phyloP scores from a whole-genome alignment of 139 green algal species.

The Micractinium conductrix region DNA sequence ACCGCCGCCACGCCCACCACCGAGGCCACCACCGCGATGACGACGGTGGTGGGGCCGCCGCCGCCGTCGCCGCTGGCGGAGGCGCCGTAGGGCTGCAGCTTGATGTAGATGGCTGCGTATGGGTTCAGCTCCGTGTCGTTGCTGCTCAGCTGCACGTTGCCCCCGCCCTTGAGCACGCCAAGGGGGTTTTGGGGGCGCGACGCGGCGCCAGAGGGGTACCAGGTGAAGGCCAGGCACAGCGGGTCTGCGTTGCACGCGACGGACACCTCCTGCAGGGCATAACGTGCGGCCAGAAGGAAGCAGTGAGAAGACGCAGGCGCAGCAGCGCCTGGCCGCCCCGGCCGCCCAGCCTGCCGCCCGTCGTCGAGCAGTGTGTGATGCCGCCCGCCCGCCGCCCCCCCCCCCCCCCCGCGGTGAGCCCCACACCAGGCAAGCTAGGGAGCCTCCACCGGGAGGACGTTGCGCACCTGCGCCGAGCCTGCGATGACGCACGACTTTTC shows the following conservation, averaged over 20 bases:
- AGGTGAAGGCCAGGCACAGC: slow-evolving; percentile 36
- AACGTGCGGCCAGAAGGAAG: too few relatives aligned
- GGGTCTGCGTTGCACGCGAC: slow-evolving; percentile 20
- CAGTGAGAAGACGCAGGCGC: too few relatives aligned
- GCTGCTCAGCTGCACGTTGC: not conserved
- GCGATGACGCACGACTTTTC: not conserved
- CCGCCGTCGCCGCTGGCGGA: not conserved
- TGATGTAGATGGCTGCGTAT: slow-evolving; percentile 36
- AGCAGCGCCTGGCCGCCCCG: too few relatives aligned
- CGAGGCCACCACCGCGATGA: slow-evolving; percentile 12
- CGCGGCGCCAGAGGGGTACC: slow-evolving; percentile 16
- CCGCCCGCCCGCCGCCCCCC: too few relatives aligned
- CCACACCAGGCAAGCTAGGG: too few relatives aligned
- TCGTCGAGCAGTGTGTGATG: too few relatives aligned
- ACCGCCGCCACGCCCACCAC: slow-evolving; percentile 3
- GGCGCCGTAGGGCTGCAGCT: not conserved
- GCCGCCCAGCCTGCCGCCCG: too few relatives aligned
- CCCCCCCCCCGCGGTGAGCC: too few relatives aligned
- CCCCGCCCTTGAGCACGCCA: slow-evolving; percentile 36
- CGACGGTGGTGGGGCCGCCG: not conserved
- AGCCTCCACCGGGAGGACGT: too few relatives aligned
- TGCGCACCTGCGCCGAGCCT: not conserved
- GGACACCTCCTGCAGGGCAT: not conserved
- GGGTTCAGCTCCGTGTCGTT: slow-evolving; percentile 41
- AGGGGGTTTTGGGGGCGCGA: not conserved